Evolutionary conservation across 140 eudicot species (phyloP).

Genomic region (Senecio squalidus): DNA sequence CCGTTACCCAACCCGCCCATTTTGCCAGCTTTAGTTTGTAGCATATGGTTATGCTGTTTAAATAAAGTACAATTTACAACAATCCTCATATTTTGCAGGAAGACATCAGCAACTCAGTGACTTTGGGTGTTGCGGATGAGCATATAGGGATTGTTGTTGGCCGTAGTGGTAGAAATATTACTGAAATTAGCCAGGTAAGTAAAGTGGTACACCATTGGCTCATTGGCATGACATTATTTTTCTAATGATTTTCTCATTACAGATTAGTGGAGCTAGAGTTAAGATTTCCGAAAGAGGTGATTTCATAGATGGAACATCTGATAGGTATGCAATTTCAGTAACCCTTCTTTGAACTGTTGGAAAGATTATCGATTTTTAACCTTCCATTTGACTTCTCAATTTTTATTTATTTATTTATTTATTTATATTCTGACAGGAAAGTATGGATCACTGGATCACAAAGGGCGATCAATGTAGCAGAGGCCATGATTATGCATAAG

Average conservation of each 20-base stretch:
- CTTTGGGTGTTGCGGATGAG: constrained; percentile 88
- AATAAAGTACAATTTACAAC: background rate
- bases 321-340: constrained; percentile 5
- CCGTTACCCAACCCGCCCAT: background rate
- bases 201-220: background rate
- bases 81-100: constrained; percentile 42
- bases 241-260: constrained; percentile 20
- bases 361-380: background rate
- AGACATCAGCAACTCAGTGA: constrained; percentile 54
- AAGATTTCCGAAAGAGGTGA: background rate
- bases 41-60: background rate
- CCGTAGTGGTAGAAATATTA: constrained; percentile 76
- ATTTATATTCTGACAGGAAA: constrained; percentile 47
- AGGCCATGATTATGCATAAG: constrained; percentile 66
- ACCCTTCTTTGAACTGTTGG: too few species aligned
- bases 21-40: background rate
- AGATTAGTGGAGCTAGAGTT: background rate
- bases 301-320: constrained; percentile 29
- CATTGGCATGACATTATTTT: background rate
- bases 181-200: constrained; percentile 75
- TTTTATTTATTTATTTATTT: too few species aligned
- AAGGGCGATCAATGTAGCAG: constrained; percentile 67
- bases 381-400: background rate
- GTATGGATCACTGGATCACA: constrained; percentile 77
- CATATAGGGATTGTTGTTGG: constrained; percentile 79